Evolutionary conservation across 768 basidiomycete species (phyloP), one percentile per base, ranked within the genome.

Genomic region (Boletus tylopilopsis): DNA sequence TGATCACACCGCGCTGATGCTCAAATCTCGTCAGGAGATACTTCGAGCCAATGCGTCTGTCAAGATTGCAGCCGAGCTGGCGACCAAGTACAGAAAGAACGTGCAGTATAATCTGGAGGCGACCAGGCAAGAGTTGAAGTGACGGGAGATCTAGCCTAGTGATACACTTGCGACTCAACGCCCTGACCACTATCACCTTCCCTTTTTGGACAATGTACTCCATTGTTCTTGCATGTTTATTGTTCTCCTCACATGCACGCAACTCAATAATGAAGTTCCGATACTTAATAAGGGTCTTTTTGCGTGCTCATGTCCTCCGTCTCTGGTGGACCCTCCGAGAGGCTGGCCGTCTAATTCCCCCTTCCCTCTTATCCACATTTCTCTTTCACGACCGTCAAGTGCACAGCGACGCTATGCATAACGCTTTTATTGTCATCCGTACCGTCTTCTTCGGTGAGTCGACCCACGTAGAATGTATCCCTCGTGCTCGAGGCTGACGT

Each of bases 61-160:
- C 37, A 84, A 85, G 61, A 84, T 81, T 33, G 87, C 93, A 0
- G 85, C 94, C 3, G 85, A 92, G 64, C 74, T 97, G 16, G 80
- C 88, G 29, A 82, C 82, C 33, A 93, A 92, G 66, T 96, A 97
- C 67, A 77, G 87, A 55, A 85, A 91, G 70, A 97, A 97, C 70
- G 93, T 94, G 45, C 85, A 88, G 64, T 95, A 93, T 65, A 95
- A 94, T 64, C 67, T 96, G 49, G 86, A 90, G 60, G 85, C 86
- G 38, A 87, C 82, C 41, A 78, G 73, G 54, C 64, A 67, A 12
- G 66, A 64, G 49, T 50, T 38, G 42, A 23, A 52, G 25, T 50
- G n/a, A 39, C 15, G 16, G n/a, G n/a, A n/a, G n/a, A n/a, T n/a
- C n/a, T n/a, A n/a, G n/a, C n/a, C n/a, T n/a, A n/a, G n/a, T n/a